These are phyloP conservation scores for Kuraishia hungarica DNA, from an alignment of 805 yeast genomes.

Conservation along the genomic window DNA sequence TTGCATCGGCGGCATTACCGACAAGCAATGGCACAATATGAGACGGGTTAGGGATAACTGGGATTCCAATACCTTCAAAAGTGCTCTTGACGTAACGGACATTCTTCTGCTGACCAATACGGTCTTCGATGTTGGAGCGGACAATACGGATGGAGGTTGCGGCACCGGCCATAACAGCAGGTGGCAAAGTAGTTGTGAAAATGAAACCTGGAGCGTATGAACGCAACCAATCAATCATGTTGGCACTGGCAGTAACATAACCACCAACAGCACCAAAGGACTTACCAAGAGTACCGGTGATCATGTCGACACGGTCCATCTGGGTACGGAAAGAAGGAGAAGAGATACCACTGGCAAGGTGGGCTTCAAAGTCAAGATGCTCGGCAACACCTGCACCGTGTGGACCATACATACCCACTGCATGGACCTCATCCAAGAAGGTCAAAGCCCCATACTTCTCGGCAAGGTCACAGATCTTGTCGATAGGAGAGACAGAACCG, in stretches of 20 bases:
- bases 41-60: constrained; percentile 95
- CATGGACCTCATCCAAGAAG: constrained; percentile 96
- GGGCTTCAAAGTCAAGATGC: constrained; percentile 83
- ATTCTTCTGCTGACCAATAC: constrained; percentile 78
- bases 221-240: constrained; percentile 89
- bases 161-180: constrained; percentile 96
- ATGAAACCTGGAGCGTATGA: constrained; percentile 96
- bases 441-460: constrained; percentile 97
- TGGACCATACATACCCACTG: constrained; percentile 98
- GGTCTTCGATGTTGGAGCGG: constrained; percentile 65
- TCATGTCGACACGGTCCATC: constrained; percentile 87
- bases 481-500: constrained; percentile 93
- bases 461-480: constrained; percentile 87
- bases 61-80: constrained; percentile 67
- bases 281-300: constrained; percentile 96
- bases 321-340: constrained; percentile 49
- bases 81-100: constrained; percentile 77
- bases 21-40: constrained; percentile 94
- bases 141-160: constrained; percentile 80
- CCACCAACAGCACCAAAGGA: constrained; percentile 98
- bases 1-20: constrained; percentile 92
- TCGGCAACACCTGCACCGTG: constrained; percentile 99
- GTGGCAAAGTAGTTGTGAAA: constrained; percentile 94
- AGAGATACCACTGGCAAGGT: constrained; percentile 57
- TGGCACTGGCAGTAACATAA: constrained; percentile 82